Base-by-base conservation (phyloP, 2,329 filamentous ascomycete species). In the Fusarium pininemorale region DNA sequence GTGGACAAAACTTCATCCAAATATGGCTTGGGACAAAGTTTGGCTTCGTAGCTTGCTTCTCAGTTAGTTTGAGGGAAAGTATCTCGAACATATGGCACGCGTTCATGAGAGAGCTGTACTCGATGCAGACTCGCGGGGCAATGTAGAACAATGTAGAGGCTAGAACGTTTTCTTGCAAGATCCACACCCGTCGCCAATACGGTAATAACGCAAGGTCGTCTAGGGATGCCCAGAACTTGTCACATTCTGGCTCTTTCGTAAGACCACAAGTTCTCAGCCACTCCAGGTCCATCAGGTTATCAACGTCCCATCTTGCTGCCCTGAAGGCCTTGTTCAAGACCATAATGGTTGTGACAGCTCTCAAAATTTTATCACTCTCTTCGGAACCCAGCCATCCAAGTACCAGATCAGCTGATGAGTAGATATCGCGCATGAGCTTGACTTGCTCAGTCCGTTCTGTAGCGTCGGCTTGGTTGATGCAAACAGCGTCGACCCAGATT, bases 371-470 rank as follows among this genome's bases (percentile, higher is more conserved):
- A 12, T 57, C 38, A 1, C 42, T 5, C 4, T 59, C 3, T 11
- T 13, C 10, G 13, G 16, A 15, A 9, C 62, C 18, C 6, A 32
- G 6, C 64, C 63, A 67, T 35, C 64, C 64, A 28, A 35, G 64
- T 1, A 67, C 44, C 1, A 66, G 38, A 41, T 67, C 64, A 20
- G 45, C 50, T 58, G 11, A 65, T n/a, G 13, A 66, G 24, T 39
- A 67, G 12, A 67, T 66, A 7, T 39, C 38, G 13, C 51, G 42
- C 62, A 67, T 67, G n/a, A 65, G 64, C 16, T 66, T 66, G 22
- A 67, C 64, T 51, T 67, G 62, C 4, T 59, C 62, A 9, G 54
- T 67, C 18, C 64, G 64, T 7, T 67, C 64, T 9, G 22, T n/a
- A 6, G 56, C 22, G 2, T 67, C n/a, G 10, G 18, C 15, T 38